phyloP scores from a whole-genome alignment of 2,329 filamentous ascomycete genomes.

The Cryphonectria radicalis region DNA sequence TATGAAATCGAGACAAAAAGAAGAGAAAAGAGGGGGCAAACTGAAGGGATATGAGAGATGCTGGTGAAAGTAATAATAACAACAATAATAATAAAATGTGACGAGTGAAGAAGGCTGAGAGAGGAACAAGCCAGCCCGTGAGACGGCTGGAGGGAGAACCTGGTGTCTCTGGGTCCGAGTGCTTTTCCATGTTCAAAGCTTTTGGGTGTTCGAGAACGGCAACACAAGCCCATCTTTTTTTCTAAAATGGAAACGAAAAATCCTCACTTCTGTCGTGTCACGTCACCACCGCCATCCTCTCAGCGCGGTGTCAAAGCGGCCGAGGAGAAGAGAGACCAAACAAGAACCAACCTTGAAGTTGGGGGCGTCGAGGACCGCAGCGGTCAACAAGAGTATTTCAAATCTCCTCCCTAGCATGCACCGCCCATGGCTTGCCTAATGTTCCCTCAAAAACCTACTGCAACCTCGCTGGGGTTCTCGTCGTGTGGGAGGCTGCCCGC shows the following conservation, averaged over 20 bases:
- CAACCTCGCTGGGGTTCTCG: background rate
- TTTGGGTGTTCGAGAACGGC: background rate
- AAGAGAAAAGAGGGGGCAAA: no score
- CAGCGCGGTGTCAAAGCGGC: background rate
- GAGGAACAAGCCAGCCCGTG: background rate
- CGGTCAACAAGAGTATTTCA: background rate
- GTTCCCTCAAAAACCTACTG: background rate
- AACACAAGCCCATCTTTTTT: background rate
- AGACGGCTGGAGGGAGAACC: background rate
- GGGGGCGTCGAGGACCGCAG: background rate
- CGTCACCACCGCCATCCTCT: background rate
- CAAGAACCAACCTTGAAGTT: background rate
- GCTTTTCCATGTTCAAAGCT: constrained; percentile 2
- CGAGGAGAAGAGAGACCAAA: background rate
- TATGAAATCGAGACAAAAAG: background rate
- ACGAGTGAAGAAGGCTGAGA: background rate
- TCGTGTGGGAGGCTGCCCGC: background rate
- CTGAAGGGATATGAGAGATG: background rate
- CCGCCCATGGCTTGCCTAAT: background rate
- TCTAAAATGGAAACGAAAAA: background rate
- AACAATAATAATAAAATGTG: background rate
- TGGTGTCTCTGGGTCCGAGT: background rate
- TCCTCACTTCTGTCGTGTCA: constrained; percentile 1
- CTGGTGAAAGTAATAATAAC: no score
- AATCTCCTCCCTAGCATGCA: background rate